Percentiles rank a stretch among this genome's conserved stretches.
Conservation (phyloP, 495 filamentous ascomycete species). For the Filosporella fistucella region DNA sequence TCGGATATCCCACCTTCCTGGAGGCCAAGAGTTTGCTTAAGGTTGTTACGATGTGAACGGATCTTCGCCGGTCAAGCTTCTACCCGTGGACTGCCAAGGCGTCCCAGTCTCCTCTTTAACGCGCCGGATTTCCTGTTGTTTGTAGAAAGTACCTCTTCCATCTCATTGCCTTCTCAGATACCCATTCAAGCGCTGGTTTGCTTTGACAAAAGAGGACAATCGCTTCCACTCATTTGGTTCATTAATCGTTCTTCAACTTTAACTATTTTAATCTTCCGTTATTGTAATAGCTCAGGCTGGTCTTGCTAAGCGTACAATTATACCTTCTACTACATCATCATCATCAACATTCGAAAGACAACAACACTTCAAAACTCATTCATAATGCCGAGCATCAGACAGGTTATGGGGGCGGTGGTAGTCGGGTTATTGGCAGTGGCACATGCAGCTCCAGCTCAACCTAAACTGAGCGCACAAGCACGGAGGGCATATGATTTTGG, state of each 20-base stretch:
- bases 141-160: neutral
- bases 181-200: conserved; percentile 52
- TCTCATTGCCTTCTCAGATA: conserved; percentile 17
- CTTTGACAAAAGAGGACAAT: conserved; percentile 35
- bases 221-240: conserved; percentile 36
- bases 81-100: conserved; percentile 15
- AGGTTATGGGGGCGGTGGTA: conserved; percentile 33
- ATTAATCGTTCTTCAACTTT: conserved; percentile 30
- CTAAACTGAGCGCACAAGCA: conserved; percentile 37
- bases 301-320: conserved; percentile 31
- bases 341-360: conserved; percentile 15
- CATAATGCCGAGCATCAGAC: conserved; percentile 37
- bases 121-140: conserved; percentile 17
- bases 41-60: conserved; percentile 4
- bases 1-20: conserved; percentile 12
- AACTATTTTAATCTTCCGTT: conserved; percentile 32
- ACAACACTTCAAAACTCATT: conserved; percentile 35
- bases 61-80: conserved; percentile 19
- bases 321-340: conserved; percentile 14
- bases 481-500: conserved; percentile 34
- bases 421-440: conserved; percentile 39
- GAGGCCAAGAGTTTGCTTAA: conserved; percentile 9
- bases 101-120: conserved; percentile 14
- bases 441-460: conserved; percentile 38
- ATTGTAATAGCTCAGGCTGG: conserved; percentile 36